phyloP scores from a whole-genome alignment of 1,284 basidiomycete genomes.

The Ganoderma lucidum region DNA sequence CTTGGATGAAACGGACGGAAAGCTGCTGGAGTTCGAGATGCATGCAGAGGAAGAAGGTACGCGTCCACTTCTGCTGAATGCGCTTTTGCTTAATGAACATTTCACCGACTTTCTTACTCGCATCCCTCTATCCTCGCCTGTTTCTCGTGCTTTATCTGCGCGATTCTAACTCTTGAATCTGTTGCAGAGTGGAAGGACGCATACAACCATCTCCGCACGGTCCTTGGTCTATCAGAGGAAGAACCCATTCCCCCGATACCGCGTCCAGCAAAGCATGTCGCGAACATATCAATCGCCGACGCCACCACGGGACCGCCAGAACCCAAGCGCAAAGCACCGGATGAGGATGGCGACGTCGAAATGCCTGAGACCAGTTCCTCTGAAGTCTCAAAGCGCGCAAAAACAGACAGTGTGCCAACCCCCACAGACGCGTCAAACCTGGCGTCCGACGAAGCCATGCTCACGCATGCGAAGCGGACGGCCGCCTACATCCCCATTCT shows the following conservation, averaged over 20 bases:
- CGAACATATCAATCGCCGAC: constrained; percentile 36
- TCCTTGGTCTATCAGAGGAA: constrained; percentile 62
- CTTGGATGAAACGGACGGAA: constrained; percentile 82
- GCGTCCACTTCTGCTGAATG: constrained; percentile 29
- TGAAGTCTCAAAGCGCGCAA: constrained; percentile 1
- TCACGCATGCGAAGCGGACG: constrained; percentile 49
- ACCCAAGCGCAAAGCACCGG: constrained; percentile 61
- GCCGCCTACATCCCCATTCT: constrained; percentile 47
- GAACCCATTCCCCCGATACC: constrained; percentile 61
- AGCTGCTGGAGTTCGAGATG: constrained; percentile 76
- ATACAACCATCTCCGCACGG: constrained; percentile 61
- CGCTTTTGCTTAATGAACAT: neutral
- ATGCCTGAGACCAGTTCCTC: constrained; percentile 45
- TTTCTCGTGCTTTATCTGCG: neutral
- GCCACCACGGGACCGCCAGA: constrained; percentile 34
- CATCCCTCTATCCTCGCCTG: no score
- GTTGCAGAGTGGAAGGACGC: constrained; percentile 77
- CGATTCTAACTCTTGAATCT: neutral
- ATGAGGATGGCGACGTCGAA: constrained; percentile 52
- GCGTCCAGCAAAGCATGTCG: constrained; percentile 45
- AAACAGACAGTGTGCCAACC: constrained; percentile 1
- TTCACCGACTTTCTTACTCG: neutral
- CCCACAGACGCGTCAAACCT: constrained; percentile 48
- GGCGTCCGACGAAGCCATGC: constrained; percentile 5
- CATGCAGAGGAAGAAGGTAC: constrained; percentile 80